Conservation (phyloP, 352 stramenopile species). For the Phytophthora lateralis region DNA sequence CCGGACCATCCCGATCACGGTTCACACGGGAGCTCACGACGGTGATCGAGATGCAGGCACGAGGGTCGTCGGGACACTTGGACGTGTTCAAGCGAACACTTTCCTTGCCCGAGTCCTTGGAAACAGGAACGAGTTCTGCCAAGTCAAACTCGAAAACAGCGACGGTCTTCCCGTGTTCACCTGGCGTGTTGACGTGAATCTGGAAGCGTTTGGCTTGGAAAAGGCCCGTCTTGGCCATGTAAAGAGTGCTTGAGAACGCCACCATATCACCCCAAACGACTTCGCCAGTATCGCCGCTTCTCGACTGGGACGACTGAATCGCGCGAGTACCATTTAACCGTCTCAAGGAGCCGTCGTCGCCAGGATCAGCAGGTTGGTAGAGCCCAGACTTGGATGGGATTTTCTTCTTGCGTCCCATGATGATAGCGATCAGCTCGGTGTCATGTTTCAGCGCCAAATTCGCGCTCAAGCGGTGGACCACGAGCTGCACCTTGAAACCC, state of each 20-base stretch:
- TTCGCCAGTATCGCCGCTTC: constrained; percentile 45
- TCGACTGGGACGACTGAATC: constrained; percentile 33
- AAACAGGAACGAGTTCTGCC: constrained; percentile 63
- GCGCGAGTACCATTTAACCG: constrained; percentile 31
- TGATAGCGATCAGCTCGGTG: constrained; percentile 60
- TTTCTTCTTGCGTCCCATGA: constrained; percentile 78
- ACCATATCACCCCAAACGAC: constrained; percentile 79
- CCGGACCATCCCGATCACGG: constrained; percentile 12
- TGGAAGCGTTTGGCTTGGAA: constrained; percentile 76
- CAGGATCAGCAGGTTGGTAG: constrained; percentile 42
- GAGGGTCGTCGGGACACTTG: constrained; percentile 62
- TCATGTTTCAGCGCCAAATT: constrained; percentile 53
- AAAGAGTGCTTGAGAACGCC: constrained; percentile 76
- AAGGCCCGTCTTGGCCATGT: constrained; percentile 73
- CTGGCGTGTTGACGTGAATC: constrained; percentile 48
- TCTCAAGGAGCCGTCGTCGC: constrained; percentile 34
- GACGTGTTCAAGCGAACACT: constrained; percentile 56
- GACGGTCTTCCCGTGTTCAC: constrained; percentile 59
- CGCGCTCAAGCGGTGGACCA: constrained; percentile 68
- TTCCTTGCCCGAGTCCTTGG: constrained; percentile 69
- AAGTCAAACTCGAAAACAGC: constrained; percentile 76
- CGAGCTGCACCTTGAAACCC: constrained; percentile 75
- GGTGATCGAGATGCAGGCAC: constrained; percentile 67
- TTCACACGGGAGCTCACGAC: constrained; percentile 58
- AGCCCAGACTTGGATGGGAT: constrained; percentile 58